Conservation (phyloP, 805 yeast genomes). For the Saccharomycopsis fibuligera region DNA sequence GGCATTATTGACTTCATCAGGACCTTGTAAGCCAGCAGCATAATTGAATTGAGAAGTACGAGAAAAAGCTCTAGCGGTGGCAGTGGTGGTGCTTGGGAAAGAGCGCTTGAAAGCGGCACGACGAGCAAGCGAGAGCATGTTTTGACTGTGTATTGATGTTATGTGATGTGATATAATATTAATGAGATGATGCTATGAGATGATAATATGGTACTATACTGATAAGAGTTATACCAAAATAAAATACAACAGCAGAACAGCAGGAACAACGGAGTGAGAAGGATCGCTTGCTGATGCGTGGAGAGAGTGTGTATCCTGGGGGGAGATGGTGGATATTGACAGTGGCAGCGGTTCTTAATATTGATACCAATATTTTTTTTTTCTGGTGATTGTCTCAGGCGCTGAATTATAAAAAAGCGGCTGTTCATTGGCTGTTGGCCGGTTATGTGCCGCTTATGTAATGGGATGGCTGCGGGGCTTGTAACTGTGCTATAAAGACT, state of each 20-base stretch:
- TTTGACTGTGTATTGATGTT: too few species aligned
- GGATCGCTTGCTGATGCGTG: background rate
- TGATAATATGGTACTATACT: background rate
- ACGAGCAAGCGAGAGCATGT: background rate
- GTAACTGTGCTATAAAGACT: too few species aligned
- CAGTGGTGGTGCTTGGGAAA: background rate
- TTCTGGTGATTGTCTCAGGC: background rate
- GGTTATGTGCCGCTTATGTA: background rate
- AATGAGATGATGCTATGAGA: background rate
- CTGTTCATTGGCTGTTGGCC: background rate
- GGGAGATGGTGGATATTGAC: background rate
- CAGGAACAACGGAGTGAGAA: background rate
- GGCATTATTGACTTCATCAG: constrained; percentile 32
- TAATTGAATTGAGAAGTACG: background rate
- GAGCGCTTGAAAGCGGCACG: background rate
- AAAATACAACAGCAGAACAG: background rate
- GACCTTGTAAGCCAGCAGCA: constrained; percentile 19
- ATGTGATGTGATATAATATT: too few species aligned
- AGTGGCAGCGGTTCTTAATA: background rate
- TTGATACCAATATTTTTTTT: background rate
- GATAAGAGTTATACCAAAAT: background rate
- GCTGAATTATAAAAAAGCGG: background rate
- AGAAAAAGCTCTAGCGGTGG: background rate
- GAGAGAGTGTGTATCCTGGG: background rate
- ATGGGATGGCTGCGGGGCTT: too few species aligned